Base-by-base conservation (phyloP, 371 early-diverging fungal genomes). In the Mortierella sp. region DNA sequence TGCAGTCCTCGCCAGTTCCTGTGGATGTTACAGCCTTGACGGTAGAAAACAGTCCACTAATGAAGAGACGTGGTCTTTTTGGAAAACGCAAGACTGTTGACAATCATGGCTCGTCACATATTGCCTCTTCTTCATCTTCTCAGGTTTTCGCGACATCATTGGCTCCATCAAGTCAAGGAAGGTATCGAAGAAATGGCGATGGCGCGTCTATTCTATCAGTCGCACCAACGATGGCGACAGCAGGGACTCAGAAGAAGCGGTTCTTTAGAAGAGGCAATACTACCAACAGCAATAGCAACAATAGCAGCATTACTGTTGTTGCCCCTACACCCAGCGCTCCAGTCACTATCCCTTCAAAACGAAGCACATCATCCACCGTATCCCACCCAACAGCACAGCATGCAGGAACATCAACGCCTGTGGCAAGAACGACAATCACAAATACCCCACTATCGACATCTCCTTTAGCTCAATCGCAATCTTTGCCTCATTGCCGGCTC, bases 31-130 rank as follows among this genome's bases (percentile, higher is more conserved):
- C 40, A 6, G 11, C 6, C 11, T n/a, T 55, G 0, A 43, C 53
- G 3, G 36, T 43, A 6, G 79, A 78, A 22, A 52, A 53, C 1
- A 78, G 70, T 48, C 67, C 79, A 9, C 79, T 67, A 40, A 58
- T 69, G 62, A 78, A 78, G 36, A 65, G 74, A 24, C 74, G 79
- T 9, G 79, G 79, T 16, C 63, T 78, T 3, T 78, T 78, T 57
- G 79, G 79, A 32, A 78, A 78, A 53, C 69, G 73, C 9, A 63
- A 60, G 41, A 58, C 74, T 3, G 66, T 65, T 15, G 67, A 63
- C 3, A 55, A n/a, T 48, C 40, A 50, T 1, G 28, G 41, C 9
- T 3, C 53, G 4, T 22, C n/a, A 9, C 52, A 13, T 21, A 3
- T 59, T 10, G 22, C 74, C 47, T 48, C 53, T 33, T 16, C 43